These are phyloP conservation scores for Emergomyces pasteurianus DNA, from an alignment of 2,329 filamentous ascomycete species.

Conservation along the genomic window DNA sequence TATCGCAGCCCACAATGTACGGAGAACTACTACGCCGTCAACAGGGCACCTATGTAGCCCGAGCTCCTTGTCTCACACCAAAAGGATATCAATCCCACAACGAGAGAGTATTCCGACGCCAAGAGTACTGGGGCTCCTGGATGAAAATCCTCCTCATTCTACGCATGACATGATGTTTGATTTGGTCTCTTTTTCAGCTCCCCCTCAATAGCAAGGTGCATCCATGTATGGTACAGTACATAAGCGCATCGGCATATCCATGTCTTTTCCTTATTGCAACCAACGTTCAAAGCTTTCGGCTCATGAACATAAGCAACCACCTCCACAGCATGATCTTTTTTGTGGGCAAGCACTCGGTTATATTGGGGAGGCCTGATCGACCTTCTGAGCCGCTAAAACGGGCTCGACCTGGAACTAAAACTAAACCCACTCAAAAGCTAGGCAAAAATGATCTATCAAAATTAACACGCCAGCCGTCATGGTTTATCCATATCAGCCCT, in stretches of 20 bases:
- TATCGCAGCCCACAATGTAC: not conserved
- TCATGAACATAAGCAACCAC: not conserved
- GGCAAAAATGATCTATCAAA: constrained; percentile 1
- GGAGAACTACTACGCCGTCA: not conserved
- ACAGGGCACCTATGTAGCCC: not conserved
- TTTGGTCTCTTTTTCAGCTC: not conserved
- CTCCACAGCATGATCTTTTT: not conserved
- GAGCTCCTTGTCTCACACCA: not conserved
- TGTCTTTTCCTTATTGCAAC: not conserved
- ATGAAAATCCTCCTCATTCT: not conserved
- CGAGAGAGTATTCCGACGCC: not conserved
- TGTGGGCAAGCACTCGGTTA: not conserved
- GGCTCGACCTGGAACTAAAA: not conserved
- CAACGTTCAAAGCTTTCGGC: not conserved
- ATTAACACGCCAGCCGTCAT: not conserved
- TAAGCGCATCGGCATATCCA: not conserved
- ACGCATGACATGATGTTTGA: no score
- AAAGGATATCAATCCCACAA: not conserved
- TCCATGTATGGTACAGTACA: not conserved
- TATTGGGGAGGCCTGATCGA: not conserved
- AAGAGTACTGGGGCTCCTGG: not conserved
- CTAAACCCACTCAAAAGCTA: not conserved
- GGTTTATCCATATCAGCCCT: not conserved
- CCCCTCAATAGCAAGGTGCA: not conserved
- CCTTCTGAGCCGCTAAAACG: not conserved